Evolutionary conservation across 768 basidiomycete genomes (phyloP).

Genomic region (Boletus bicolor): DNA sequence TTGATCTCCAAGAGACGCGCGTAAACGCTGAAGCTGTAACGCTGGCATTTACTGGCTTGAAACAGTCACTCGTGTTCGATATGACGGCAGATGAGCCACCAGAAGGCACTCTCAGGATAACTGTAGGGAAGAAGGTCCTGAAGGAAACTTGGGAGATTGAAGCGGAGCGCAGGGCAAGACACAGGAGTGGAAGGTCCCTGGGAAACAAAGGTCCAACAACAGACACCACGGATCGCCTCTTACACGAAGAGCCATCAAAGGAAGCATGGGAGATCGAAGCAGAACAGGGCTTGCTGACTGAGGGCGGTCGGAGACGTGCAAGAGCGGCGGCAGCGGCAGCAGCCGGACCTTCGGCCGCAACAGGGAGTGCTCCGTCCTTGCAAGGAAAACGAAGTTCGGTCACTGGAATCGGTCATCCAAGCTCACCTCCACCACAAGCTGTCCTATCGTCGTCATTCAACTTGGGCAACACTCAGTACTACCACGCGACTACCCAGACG

Average conservation of each 20-base stretch:
- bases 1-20: slow-evolving; percentile 68
- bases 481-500: slow-evolving; percentile 49
- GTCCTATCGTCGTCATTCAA: slow-evolving; percentile 29
- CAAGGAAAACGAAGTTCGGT: slow-evolving; percentile 17
- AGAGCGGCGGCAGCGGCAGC: slow-evolving; percentile 43
- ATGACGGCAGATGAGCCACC: slow-evolving; percentile 51
- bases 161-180: slow-evolving; percentile 52
- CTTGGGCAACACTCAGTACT: slow-evolving; percentile 57
- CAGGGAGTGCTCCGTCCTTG: not conserved
- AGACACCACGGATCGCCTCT: not conserved
- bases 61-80: slow-evolving; percentile 54
- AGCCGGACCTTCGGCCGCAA: slow-evolving; percentile 31
- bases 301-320: slow-evolving; percentile 67
- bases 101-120: slow-evolving; percentile 50
- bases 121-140: slow-evolving; percentile 67
- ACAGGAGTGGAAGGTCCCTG: slow-evolving; percentile 35
- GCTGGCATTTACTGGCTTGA: slow-evolving; percentile 43
- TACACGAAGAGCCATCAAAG: slow-evolving; percentile 41
- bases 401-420: slow-evolving; percentile 25
- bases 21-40: slow-evolving; percentile 47
- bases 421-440: slow-evolving; percentile 23
- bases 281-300: slow-evolving; percentile 70
- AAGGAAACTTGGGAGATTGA: slow-evolving; percentile 82
- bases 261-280: slow-evolving; percentile 82
- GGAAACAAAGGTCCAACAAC: slow-evolving; percentile 15